A percentile compares a stretch with the other conserved stretches of the same genome.
Conservation (phyloP, 768 basidiomycete genomes). For the Stropharia rugosoannulata region DNA sequence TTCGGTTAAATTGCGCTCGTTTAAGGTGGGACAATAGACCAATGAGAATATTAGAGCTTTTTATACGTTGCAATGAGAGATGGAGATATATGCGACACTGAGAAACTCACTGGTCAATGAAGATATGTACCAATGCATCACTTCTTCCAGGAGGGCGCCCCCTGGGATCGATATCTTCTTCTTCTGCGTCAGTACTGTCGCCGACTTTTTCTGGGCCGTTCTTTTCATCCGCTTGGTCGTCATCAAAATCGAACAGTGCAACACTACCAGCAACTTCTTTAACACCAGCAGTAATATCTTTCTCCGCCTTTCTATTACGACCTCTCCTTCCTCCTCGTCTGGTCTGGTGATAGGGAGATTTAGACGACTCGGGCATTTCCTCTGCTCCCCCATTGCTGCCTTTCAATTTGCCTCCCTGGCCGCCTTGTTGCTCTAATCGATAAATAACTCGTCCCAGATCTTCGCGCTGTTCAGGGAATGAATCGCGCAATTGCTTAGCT, state of each 20-base stretch:
- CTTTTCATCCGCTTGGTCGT: constrained; percentile 6
- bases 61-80: constrained; percentile 30
- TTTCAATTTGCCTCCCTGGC: constrained; percentile 9
- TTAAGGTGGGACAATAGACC: constrained; percentile 74
- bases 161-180: constrained; percentile 34
- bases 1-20: constrained; percentile 28
- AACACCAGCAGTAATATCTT: constrained; percentile 11
- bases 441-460: constrained; percentile 25
- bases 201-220: background rate
- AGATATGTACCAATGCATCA: constrained; percentile 41
- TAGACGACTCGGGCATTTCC: background rate
- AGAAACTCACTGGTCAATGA: constrained; percentile 58
- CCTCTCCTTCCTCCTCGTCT: constrained; percentile 19
- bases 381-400: constrained; percentile 1
- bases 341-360: constrained; percentile 10
- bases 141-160: constrained; percentile 28
- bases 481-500: constrained; percentile 52
- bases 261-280: constrained; percentile 13
- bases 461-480: constrained; percentile 52
- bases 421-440: constrained; percentile 19
- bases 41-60: constrained; percentile 85
- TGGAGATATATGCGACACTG: constrained; percentile 5
- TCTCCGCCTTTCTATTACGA: constrained; percentile 16
- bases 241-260: constrained; percentile 14
- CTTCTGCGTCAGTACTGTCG: constrained; percentile 27